Percentiles rank a stretch among this genome's conserved stretches.
Evolutionary conservation across 305 asterid species (phyloP).

Genomic region (Solanum hybrid): DNA sequence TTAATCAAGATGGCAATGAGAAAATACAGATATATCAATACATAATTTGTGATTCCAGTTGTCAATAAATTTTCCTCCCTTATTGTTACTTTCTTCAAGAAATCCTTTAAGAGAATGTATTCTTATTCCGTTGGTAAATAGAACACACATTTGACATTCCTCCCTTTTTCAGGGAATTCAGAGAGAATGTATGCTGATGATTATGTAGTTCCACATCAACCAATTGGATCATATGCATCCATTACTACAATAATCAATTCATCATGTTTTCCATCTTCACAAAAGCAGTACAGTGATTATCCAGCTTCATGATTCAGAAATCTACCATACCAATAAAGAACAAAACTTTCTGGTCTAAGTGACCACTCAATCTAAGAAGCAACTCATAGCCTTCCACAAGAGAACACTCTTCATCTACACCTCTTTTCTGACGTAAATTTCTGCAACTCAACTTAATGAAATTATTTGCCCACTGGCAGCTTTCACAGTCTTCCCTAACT

Average conservation of each 20-base stretch:
- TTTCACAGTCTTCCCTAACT: background rate
- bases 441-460: background rate
- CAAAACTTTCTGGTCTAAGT: background rate
- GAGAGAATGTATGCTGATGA: background rate
- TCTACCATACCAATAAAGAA: background rate
- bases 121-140: background rate
- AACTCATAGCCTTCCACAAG: background rate
- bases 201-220: background rate
- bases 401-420: background rate
- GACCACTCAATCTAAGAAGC: background rate
- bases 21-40: background rate
- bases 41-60: background rate
- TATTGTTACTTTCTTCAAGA: background rate
- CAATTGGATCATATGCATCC: background rate
- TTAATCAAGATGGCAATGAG: background rate
- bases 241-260: background rate
- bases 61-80: background rate
- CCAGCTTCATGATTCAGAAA: background rate
- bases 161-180: background rate
- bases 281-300: background rate
- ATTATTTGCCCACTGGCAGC: background rate
- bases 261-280: background rate
- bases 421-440: background rate
- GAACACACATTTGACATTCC: background rate
- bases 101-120: background rate